phyloP scores from a whole-genome alignment of 1,284 basidiomycete species.

The Rhizoctonia solani region DNA sequence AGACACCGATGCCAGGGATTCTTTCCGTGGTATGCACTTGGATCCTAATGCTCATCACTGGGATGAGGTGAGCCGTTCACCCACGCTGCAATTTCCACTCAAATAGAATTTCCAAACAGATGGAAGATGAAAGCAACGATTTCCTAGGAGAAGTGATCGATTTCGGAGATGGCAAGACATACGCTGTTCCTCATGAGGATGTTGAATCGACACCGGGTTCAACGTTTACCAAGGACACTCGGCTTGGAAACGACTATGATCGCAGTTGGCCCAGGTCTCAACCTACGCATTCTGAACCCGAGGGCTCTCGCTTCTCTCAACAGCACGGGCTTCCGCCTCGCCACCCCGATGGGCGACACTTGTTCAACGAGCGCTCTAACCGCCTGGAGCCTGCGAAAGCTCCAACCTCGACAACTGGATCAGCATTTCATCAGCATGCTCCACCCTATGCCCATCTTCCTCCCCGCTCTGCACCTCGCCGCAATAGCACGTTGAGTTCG shows the following conservation, averaged over 20 bases:
- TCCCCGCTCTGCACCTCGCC: constrained; percentile 40
- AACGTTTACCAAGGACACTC: constrained; percentile 71
- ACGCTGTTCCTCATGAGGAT: constrained; percentile 68
- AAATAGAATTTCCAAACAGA: constrained; percentile 49
- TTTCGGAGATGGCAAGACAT: constrained; percentile 89
- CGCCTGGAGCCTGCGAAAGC: constrained; percentile 65
- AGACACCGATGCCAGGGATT: constrained; percentile 71
- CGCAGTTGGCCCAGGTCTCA: constrained; percentile 79
- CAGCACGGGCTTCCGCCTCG: constrained; percentile 40
- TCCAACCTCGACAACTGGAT: constrained; percentile 17
- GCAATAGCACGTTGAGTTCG: constrained; percentile 15
- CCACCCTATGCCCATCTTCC: constrained; percentile 46
- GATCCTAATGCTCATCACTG: constrained; percentile 93
- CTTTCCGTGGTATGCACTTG: constrained; percentile 87
- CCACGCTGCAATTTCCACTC: background rate
- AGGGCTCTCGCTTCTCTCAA: constrained; percentile 46
- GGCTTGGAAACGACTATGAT: constrained; percentile 88
- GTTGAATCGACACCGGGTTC: constrained; percentile 39
- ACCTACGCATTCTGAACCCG: constrained; percentile 19
- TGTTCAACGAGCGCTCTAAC: constrained; percentile 92
- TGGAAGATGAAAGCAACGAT: constrained; percentile 90
- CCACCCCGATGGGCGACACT: constrained; percentile 51
- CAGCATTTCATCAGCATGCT: constrained; percentile 17
- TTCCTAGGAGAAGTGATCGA: constrained; percentile 88
- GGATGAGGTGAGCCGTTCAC: constrained; percentile 80